phyloP scores from a whole-genome alignment of 164 flowering plant genomes.

The Buxus sempervirens region DNA sequence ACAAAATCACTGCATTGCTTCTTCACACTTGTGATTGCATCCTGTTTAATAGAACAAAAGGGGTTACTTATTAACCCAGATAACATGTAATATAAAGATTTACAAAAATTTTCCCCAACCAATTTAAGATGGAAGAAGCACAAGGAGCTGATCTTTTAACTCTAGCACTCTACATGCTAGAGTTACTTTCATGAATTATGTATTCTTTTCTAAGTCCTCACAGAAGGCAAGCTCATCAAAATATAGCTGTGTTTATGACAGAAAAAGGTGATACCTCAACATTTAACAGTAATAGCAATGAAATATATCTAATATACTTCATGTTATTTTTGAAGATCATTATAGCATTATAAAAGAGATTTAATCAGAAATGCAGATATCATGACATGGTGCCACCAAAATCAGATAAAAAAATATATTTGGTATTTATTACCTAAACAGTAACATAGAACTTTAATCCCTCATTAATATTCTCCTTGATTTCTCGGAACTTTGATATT shows the following conservation, averaged over 20 bases:
- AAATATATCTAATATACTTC: too few species aligned
- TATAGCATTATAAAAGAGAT: too few species aligned
- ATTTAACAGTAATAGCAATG: too few species aligned
- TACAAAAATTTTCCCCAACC: not conserved
- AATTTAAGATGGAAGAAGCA: not conserved
- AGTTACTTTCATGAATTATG: not conserved
- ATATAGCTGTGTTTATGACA: not conserved
- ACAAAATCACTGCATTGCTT: slow-evolving; percentile 97
- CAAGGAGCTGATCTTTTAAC: not conserved
- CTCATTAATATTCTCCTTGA: slow-evolving; percentile 93
- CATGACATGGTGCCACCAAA: not conserved
- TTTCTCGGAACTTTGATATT: slow-evolving; percentile 80
- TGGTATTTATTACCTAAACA: slow-evolving; percentile 65
- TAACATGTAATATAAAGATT: too few species aligned
- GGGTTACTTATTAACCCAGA: not conserved
- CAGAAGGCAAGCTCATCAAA: not conserved
- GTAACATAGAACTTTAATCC: slow-evolving; percentile 94
- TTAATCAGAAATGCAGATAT: too few species aligned
- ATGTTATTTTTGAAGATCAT: too few species aligned
- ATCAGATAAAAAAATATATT: not conserved
- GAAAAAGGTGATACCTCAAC: too few species aligned
- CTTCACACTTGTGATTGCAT: slow-evolving; percentile 87
- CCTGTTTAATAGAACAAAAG: slow-evolving; percentile 40
- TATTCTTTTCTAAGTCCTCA: not conserved
- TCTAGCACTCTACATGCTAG: not conserved